These are phyloP conservation scores for Arctostaphylos glauca DNA, from an alignment of 148 eudicot genomes.

Conservation along the genomic window DNA sequence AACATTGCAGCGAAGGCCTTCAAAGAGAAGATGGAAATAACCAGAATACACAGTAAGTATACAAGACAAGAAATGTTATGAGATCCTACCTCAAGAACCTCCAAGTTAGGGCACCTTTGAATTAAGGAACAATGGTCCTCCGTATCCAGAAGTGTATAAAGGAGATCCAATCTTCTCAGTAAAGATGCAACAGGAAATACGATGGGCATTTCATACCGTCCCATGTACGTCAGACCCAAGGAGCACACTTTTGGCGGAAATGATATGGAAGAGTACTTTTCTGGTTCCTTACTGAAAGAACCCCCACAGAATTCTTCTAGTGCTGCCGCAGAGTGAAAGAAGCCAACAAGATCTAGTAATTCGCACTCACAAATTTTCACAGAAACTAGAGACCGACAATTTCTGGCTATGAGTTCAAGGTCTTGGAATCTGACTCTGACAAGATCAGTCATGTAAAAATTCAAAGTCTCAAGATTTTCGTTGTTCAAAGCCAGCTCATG, in stretches of 20 bases:
- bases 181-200: slow-evolving; percentile 54
- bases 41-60: neutral
- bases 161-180: slow-evolving; percentile 68
- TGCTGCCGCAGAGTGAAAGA: slow-evolving; percentile 45
- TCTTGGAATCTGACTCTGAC: slow-evolving; percentile 41
- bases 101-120: slow-evolving; percentile 75
- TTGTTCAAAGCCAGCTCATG: slow-evolving; percentile 71
- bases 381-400: slow-evolving; percentile 57
- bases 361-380: slow-evolving; percentile 71
- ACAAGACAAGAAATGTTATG: neutral
- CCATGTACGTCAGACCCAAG: slow-evolving; percentile 63
- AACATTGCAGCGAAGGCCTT: neutral
- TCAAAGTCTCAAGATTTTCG: slow-evolving; percentile 59
- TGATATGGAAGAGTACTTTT: slow-evolving; percentile 35
- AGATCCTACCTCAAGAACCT: slow-evolving; percentile 73
- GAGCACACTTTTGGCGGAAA: slow-evolving; percentile 57
- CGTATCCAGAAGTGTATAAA: slow-evolving; percentile 60
- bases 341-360: slow-evolving; percentile 46
- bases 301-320: slow-evolving; percentile 84
- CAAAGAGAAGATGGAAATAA: neutral
- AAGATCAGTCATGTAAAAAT: slow-evolving; percentile 74
- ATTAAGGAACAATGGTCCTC: slow-evolving; percentile 65
- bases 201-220: slow-evolving; percentile 55
- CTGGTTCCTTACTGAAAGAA: slow-evolving; percentile 47
- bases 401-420: slow-evolving; percentile 65